phyloP scores from a whole-genome alignment of 192 early-diverging fungal species.

The Podila horticola region DNA sequence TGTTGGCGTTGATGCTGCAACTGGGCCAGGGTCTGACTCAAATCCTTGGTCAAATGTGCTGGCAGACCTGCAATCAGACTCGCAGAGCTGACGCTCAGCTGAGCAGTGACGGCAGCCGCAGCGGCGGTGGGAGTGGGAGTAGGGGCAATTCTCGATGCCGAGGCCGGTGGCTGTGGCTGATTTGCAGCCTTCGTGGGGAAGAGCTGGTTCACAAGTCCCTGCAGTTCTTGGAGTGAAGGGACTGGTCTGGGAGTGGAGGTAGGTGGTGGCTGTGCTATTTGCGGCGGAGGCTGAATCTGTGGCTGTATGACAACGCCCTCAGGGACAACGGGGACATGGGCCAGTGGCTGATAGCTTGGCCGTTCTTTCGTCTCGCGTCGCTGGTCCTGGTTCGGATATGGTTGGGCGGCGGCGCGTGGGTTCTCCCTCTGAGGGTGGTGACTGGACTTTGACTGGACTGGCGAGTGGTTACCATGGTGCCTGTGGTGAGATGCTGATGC shows the following conservation, averaged over 20 bases:
- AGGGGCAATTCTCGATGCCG: not conserved
- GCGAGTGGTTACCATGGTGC: not conserved
- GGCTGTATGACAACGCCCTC: not conserved
- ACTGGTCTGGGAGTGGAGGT: not conserved
- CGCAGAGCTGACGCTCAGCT: conserved; percentile 16
- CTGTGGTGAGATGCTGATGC: conserved; percentile 10
- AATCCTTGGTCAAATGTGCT: conserved; percentile 23
- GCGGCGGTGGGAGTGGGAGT: conserved; percentile 18
- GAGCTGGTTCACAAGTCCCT: conserved; percentile 42
- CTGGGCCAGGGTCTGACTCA: conserved; percentile 30
- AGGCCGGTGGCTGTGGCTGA: not conserved
- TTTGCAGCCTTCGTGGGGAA: conserved; percentile 9
- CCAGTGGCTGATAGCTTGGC: not conserved
- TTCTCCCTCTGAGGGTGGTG: conserved; percentile 1
- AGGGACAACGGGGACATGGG: not conserved
- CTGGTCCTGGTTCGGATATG: conserved; percentile 5
- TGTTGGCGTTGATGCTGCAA: conserved; percentile 19
- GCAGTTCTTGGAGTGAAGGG: conserved; percentile 29
- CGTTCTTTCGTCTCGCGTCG: not conserved
- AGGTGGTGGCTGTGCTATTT: not conserved
- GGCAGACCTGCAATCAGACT: conserved; percentile 28
- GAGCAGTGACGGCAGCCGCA: conserved; percentile 29
- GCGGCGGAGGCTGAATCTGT: not conserved
- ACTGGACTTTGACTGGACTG: not conserved
- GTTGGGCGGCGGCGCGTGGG: not conserved